These are phyloP conservation scores for Tricholomella constricta DNA, from an alignment of 768 basidiomycete species.

Conservation along the genomic window DNA sequence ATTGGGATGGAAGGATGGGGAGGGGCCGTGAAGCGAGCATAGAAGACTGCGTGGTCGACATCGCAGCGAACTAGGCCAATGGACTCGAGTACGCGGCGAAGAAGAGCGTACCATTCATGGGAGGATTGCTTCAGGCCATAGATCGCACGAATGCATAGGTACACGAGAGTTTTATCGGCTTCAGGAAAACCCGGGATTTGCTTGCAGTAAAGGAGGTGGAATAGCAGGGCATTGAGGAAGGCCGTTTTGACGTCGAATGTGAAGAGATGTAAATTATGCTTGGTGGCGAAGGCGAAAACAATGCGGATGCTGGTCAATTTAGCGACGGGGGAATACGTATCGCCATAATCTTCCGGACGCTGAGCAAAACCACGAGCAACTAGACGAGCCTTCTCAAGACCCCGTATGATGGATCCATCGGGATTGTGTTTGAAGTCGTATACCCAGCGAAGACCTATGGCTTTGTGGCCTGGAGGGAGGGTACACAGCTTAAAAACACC, in stretches of 20 bases:
- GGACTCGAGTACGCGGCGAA: conserved; percentile 6
- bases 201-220: conserved; percentile 20
- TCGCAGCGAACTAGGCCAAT: conserved; percentile 22
- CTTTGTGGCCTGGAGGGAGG: conserved; percentile 26
- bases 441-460: conserved; percentile 36
- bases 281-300: conserved; percentile 26
- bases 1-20: conserved; percentile 18
- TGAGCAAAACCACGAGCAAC: conserved; percentile 29
- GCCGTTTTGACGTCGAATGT: conserved; percentile 30
- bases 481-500: conserved; percentile 27
- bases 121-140: conserved; percentile 2
- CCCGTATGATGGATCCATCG: conserved; percentile 30
- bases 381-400: conserved; percentile 29
- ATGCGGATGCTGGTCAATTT: conserved; percentile 22
- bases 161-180: conserved; percentile 9
- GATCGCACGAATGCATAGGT: conserved; percentile 12
- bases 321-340: conserved; percentile 34
- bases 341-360: conserved; percentile 33
- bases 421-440: conserved; percentile 39
- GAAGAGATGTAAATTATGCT: conserved; percentile 23
- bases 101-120: conserved; percentile 1
- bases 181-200: conserved; percentile 25
- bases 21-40: conserved; percentile 14
- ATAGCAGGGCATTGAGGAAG: conserved; percentile 22
- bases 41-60: conserved; percentile 28